Evolutionary conservation across 2,329 filamentous ascomycete genomes (phyloP).

Genomic region (Pseudogymnoascus sp.): DNA sequence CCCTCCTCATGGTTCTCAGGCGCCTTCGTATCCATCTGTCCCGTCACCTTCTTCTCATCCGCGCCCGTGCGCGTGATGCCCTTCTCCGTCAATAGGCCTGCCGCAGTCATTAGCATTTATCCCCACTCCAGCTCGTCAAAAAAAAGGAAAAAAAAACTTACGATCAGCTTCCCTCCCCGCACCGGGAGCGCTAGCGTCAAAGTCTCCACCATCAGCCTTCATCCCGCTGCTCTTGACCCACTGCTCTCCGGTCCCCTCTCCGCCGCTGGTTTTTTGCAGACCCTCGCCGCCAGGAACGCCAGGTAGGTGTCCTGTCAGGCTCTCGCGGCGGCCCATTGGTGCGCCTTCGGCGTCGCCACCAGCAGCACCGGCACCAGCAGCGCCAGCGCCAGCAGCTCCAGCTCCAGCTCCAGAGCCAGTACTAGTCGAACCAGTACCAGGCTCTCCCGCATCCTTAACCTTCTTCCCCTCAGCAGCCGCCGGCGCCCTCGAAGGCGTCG

Average conservation of each 20-base stretch:
- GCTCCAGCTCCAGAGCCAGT: not conserved
- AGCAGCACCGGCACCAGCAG: not conserved
- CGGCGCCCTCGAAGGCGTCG: not conserved
- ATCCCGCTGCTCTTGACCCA: conserved; percentile 53
- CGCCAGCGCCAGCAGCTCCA: not conserved
- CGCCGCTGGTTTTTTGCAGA: conserved; percentile 25
- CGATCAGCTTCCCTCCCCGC: conserved; percentile 61
- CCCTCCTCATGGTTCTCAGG: conserved; percentile 23
- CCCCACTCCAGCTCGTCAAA: not conserved
- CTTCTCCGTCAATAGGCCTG: conserved; percentile 3
- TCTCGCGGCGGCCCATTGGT: conserved; percentile 16
- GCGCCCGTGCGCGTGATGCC: not conserved
- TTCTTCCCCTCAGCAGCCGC: conserved; percentile 8
- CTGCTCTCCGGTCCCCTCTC: conserved; percentile 47
- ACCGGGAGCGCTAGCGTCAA: conserved; percentile 56
- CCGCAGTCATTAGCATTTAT: conserved; percentile 12
- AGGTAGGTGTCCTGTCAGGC: conserved; percentile 14
- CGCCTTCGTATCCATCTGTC: conserved; percentile 14
- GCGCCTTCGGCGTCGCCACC: not conserved
- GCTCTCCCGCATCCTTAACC: conserved; percentile 15
- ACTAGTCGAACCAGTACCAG: not conserved
- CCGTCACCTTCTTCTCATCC: conserved; percentile 18
- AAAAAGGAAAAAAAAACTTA: conserved; percentile 29
- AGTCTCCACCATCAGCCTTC: conserved; percentile 58
- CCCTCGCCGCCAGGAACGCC: conserved; percentile 21